These are phyloP conservation scores for Eucalyptus coolabah DNA, from an alignment of 345 rosid species.

Conservation along the genomic window DNA sequence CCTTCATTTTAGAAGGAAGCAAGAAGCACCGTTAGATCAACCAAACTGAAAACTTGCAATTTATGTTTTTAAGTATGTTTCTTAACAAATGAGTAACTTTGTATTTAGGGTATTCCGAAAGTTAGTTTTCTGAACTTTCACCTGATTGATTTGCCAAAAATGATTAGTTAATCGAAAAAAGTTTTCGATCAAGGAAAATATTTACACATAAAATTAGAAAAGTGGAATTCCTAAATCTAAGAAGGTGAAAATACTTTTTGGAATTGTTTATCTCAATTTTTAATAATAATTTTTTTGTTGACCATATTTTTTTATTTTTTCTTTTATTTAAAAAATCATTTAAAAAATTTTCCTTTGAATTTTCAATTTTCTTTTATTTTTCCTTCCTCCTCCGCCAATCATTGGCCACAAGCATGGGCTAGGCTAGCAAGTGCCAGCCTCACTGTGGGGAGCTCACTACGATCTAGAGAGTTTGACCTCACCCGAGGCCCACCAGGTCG, in stretches of 20 bases:
- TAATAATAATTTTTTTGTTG: too few relatives aligned
- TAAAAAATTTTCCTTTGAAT: neutral
- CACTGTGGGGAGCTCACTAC: fast-evolving
- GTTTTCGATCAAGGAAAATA: neutral
- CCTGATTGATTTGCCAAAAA: fast-evolving
- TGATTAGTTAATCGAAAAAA: too few relatives aligned
- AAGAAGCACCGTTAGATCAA: neutral
- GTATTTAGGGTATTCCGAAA: neutral
- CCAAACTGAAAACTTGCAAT: neutral
- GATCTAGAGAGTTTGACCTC: neutral
- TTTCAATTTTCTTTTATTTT: too few relatives aligned
- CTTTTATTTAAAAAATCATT: too few relatives aligned
- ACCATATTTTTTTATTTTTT: fast-evolving
- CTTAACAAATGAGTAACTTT: neutral
- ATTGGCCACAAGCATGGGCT: fast-evolving
- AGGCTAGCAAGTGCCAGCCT: fast-evolving
- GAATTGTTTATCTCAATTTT: too few relatives aligned
- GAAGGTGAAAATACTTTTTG: neutral
- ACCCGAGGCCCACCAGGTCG: fast-evolving
- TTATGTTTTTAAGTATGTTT: neutral
- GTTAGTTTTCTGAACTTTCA: too few relatives aligned
- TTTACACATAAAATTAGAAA: neutral
- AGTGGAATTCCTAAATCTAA: neutral
- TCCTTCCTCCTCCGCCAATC: fast-evolving
- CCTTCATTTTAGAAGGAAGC: neutral